phyloP scores from a whole-genome alignment of 2,329 filamentous ascomycete genomes.

The Hypoxylon sp. region DNA sequence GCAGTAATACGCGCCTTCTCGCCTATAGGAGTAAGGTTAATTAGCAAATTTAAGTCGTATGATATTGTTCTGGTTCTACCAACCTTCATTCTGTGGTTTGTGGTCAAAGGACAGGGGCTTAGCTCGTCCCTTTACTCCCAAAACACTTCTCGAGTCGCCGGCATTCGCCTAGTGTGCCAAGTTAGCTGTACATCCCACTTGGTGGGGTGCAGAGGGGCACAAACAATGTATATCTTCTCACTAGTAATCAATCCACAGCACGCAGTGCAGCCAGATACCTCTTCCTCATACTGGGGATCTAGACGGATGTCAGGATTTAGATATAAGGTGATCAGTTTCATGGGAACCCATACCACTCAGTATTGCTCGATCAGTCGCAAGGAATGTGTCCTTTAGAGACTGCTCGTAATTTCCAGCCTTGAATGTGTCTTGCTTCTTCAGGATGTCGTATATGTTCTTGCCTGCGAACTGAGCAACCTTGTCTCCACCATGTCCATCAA shows the following conservation, averaged over 20 bases:
- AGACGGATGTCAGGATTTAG: constrained; percentile 45
- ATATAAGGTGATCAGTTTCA: constrained; percentile 10
- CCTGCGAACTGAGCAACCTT: constrained; percentile 95
- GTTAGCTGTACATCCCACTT: constrained; percentile 41
- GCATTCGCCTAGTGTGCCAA: constrained; percentile 82
- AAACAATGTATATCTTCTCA: constrained; percentile 94
- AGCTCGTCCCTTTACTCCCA: constrained; percentile 96
- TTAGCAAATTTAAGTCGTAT: constrained; percentile 21
- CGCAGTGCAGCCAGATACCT: constrained; percentile 97
- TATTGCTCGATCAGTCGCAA: constrained; percentile 96
- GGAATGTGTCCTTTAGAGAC: constrained; percentile 95
- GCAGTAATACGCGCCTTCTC: constrained; percentile 97
- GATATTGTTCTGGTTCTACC: constrained; percentile 40
- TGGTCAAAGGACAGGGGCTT: constrained; percentile 99
- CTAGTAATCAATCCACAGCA: constrained; percentile 90
- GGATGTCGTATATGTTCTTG: constrained; percentile 92
- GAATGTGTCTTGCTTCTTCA: constrained; percentile 95
- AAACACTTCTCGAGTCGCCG: constrained; percentile 93
- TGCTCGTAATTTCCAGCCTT: constrained; percentile 93
- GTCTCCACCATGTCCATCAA: constrained; percentile 96
- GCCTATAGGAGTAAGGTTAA: constrained; percentile 64
- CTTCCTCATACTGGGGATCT: constrained; percentile 98
- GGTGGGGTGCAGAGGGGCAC: constrained; percentile 60
- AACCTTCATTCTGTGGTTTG: constrained; percentile 98
- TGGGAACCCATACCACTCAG: constrained; percentile 80